These are phyloP conservation scores for Penicillium argentinense DNA, from an alignment of 495 filamentous ascomycete species.

Conservation along the genomic window DNA sequence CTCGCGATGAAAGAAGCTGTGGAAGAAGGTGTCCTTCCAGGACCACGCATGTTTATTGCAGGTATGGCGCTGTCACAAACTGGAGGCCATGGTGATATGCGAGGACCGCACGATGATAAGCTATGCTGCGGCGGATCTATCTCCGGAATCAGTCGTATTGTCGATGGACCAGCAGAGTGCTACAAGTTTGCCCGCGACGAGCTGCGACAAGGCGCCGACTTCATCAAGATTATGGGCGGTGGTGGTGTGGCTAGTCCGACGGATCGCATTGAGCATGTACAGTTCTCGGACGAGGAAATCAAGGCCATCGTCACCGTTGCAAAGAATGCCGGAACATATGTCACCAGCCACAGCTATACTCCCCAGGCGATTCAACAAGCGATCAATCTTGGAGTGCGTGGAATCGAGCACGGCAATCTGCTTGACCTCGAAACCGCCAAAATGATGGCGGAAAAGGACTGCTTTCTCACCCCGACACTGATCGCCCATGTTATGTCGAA, in stretches of 20 bases:
- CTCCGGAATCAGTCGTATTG: slow-evolving; percentile 35
- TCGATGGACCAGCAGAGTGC: slow-evolving; percentile 51
- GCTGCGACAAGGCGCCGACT: slow-evolving; percentile 51
- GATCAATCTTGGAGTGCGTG: slow-evolving; percentile 51
- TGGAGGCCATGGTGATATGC: slow-evolving; percentile 53
- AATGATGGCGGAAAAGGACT: slow-evolving; percentile 42
- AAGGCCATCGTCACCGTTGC: slow-evolving; percentile 48
- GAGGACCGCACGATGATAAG: slow-evolving; percentile 27
- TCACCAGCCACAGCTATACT: slow-evolving; percentile 57
- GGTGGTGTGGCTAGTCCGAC: slow-evolving; percentile 54
- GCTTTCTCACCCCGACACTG: slow-evolving; percentile 53
- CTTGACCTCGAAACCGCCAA: slow-evolving; percentile 49
- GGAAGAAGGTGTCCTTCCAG: slow-evolving; percentile 44
- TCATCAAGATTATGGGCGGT: slow-evolving; percentile 58
- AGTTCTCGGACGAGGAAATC: slow-evolving; percentile 55
- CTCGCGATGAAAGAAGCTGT: slow-evolving; percentile 50
- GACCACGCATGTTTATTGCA: slow-evolving; percentile 47
- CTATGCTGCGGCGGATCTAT: slow-evolving; percentile 40
- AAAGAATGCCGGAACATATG: slow-evolving; percentile 47
- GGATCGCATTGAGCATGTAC: slow-evolving; percentile 46
- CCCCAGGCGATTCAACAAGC: slow-evolving; percentile 49
- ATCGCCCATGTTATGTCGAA: slow-evolving; percentile 51
- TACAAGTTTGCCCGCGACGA: slow-evolving; percentile 48
- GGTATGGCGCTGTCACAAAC: slow-evolving; percentile 48
- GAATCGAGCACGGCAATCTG: slow-evolving; percentile 58